Evolutionary conservation across 2,329 filamentous ascomycete species (phyloP).

Genomic region (Fusarium sp.): DNA sequence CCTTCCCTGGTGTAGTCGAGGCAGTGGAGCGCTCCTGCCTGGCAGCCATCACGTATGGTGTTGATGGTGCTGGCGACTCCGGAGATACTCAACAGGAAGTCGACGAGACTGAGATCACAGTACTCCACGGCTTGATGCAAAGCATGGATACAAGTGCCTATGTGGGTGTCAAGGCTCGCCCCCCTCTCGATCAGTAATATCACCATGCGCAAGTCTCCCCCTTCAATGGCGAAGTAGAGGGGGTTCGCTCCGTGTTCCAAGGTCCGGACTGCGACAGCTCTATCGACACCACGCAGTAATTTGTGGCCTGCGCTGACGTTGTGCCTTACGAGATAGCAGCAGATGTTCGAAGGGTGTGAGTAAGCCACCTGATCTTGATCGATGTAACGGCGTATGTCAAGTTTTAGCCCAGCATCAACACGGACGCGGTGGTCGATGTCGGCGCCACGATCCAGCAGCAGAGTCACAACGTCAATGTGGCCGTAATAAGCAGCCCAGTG

Average conservation of each 20-base stretch:
- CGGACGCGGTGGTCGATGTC: constrained; percentile 14
- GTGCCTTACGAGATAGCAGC: not conserved
- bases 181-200: not conserved
- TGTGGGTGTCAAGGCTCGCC: not conserved
- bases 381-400: not conserved
- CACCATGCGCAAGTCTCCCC: not conserved
- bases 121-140: constrained; percentile 8
- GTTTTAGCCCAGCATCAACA: not conserved
- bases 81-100: not conserved
- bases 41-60: not conserved
- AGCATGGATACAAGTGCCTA: not conserved
- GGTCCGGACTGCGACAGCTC: rapidly evolving
- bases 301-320: not conserved
- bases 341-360: not conserved
- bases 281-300: too few species aligned
- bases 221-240: constrained; percentile 17
- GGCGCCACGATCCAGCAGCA: not conserved
- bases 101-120: not conserved
- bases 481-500: constrained; percentile 9
- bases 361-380: not conserved
- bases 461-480: not conserved
- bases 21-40: not conserved
- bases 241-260: constrained; percentile 13
- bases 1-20: not conserved
- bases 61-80: not conserved